A percentile compares a stretch with the other conserved stretches of the same genome.
These are phyloP conservation scores for Glycine soja DNA, from an alignment of 306 rosid genomes.

Conservation along the genomic window DNA sequence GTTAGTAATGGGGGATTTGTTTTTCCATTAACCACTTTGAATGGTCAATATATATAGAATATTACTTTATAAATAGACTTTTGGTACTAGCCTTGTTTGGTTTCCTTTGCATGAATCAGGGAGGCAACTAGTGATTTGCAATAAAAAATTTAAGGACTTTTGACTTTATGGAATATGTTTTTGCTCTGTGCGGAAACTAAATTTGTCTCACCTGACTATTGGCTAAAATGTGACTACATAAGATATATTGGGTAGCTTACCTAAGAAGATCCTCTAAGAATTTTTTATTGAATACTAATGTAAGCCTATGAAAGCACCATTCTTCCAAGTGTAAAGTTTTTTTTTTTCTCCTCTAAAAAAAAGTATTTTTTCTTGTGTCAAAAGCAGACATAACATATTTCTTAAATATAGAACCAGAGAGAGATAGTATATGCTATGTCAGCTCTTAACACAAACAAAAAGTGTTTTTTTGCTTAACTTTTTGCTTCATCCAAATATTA, in stretches of 20 bases:
- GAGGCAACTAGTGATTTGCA: slow-evolving; percentile 53
- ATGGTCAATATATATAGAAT: slow-evolving; percentile 16
- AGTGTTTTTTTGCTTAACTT: too few species aligned
- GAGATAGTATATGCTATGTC: too few species aligned
- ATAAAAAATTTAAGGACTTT: slow-evolving; percentile 38
- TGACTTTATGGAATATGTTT: slow-evolving; percentile 50
- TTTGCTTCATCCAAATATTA: too few species aligned
- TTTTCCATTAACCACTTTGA: slow-evolving; percentile 19
- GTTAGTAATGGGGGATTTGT: neutral
- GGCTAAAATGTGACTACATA: slow-evolving; percentile 46
- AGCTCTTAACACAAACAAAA: too few species aligned
- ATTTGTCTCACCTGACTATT: slow-evolving; percentile 52
- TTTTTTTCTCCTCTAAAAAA: too few species aligned
- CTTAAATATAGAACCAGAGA: too few species aligned
- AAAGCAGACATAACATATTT: neutral
- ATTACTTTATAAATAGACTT: slow-evolving; percentile 1
- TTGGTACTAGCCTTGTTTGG: slow-evolving; percentile 32
- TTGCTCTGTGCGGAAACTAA: slow-evolving; percentile 36
- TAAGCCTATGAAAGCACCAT: slow-evolving; percentile 36
- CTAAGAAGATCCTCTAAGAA: slow-evolving; percentile 54
- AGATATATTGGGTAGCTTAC: slow-evolving; percentile 61
- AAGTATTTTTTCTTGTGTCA: neutral
- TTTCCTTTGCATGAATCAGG: slow-evolving; percentile 35
- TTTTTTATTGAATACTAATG: slow-evolving; percentile 48
- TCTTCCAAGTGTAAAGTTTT: slow-evolving; percentile 35